These are phyloP conservation scores for Sanguinoderma infundibulare DNA, from an alignment of 1,284 basidiomycete species.

Conservation along the genomic window DNA sequence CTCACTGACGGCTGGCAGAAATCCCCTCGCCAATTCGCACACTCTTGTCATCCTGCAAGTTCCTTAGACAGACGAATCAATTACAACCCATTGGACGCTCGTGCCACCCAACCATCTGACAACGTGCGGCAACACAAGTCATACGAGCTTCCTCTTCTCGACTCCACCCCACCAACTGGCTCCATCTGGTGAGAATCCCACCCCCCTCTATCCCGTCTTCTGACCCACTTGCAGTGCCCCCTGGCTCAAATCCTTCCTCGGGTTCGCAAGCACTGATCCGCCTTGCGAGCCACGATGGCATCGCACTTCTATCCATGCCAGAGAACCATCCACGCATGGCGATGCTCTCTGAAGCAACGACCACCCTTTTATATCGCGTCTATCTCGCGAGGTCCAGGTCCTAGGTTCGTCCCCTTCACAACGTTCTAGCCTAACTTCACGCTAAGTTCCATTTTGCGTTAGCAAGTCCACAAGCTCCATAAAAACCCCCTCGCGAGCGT, in stretches of 20 bases:
- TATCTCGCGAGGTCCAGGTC: neutral
- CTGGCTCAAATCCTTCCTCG: neutral
- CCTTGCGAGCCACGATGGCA: neutral
- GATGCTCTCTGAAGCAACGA: neutral
- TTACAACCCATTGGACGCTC: neutral
- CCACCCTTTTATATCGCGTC: neutral
- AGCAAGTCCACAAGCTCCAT: neutral
- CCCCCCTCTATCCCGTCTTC: neutral
- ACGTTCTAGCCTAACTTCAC: neutral
- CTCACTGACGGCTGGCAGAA: conserved; percentile 6
- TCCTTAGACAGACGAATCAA: neutral
- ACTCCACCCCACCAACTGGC: neutral
- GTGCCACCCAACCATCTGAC: neutral
- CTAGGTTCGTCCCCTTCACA: neutral
- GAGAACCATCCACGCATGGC: neutral
- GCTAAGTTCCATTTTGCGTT: neutral
- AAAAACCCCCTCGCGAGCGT: neutral
- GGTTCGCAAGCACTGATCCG: neutral
- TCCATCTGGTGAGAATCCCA: neutral
- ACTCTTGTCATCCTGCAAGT: neutral
- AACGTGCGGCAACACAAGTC: neutral
- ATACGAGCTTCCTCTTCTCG: neutral
- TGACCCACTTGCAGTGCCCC: neutral
- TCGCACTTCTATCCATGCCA: neutral
- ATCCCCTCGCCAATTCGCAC: neutral